phyloP scores from a whole-genome alignment of 2,329 filamentous ascomycete genomes.

The Stachybotrys chartarum region DNA sequence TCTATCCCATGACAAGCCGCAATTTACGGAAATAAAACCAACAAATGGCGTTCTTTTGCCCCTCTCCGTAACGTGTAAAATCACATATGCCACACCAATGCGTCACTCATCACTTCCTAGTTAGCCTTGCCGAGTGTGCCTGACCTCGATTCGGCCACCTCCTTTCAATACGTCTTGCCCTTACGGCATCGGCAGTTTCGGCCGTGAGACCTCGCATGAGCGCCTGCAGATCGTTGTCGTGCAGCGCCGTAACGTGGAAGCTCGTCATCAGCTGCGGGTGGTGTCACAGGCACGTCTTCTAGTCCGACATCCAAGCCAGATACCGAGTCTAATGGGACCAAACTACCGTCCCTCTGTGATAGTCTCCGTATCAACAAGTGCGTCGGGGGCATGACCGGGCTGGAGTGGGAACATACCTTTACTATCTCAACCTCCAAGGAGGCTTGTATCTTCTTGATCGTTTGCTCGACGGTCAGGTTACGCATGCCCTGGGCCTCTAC shows the following conservation, averaged over 20 bases:
- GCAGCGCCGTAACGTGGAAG: conserved; percentile 14
- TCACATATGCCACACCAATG: background rate
- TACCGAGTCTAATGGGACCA: background rate
- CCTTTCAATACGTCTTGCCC: background rate
- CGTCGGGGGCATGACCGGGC: background rate
- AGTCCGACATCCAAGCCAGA: conserved; percentile 13
- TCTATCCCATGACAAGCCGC: too few relatives aligned
- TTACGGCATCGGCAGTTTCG: background rate
- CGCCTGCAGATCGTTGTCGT: conserved; percentile 7
- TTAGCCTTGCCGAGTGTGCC: background rate
- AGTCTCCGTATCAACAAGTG: background rate
- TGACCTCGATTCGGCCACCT: background rate
- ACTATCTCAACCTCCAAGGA: conserved; percentile 24
- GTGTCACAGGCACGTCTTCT: conserved; percentile 17
- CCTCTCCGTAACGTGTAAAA: background rate
- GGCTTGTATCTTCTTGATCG: conserved; percentile 15
- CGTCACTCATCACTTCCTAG: too few relatives aligned
- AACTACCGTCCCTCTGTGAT: background rate
- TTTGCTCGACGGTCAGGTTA: conserved; percentile 10
- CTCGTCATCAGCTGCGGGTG: conserved; percentile 7
- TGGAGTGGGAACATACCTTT: conserved; percentile 16
- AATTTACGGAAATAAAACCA: too few relatives aligned
- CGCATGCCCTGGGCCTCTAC: conserved; percentile 54
- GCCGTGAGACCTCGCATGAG: background rate
- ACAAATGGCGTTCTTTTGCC: too few relatives aligned